Base-by-base conservation (phyloP, 2,329 filamentous ascomycete species). In the Aschersonia sp. region DNA sequence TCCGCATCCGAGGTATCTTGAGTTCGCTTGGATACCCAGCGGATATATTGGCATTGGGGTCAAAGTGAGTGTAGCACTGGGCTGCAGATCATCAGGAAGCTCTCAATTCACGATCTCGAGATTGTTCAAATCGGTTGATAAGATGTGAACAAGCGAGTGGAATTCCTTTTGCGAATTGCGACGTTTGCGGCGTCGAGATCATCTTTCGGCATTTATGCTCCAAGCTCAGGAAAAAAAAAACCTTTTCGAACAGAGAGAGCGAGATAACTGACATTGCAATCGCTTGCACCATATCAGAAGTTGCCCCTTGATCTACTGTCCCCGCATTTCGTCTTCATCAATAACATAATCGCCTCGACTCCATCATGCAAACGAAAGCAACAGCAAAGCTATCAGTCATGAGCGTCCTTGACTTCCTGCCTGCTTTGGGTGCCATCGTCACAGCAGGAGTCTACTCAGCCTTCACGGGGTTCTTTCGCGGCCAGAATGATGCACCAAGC, bases 331-430 rank as follows among this genome's bases (percentile, higher is more conserved):
- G 20, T 20, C 20, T 20, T 7, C 35, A 38, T 38, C 35, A 38
- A 38, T 12, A 28, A 20, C 40, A 6, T n/a, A 38, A 38, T 38
- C 35, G 12, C 35, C 35, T 9, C 9, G 2, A n/a, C 4, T 30
- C 46, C 43, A 42, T 30, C 9, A 46, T 46, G 49, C 47, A 46
- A 40, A 29, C 40, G 4, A 28, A 31, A 9, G 42, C 38, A 20
- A 45, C 40, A 6, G 42, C 47, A 12, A 48, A 42, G 35, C 45
- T 54, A n/a, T 51, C 54, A 7, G 9, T 54, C 2, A 29, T 47
- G 28, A 49, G 31, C 9, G 49, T 45, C 35, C 50, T 56, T 29
- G 55, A 56, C 32, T 40, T 56, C 29, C 9, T 56, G 3, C 52
- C 52, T 7, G 55, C 47, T 5, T 20, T 55, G 29, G 50, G 38